These are phyloP conservation scores for Halenospora varia DNA, from an alignment of 495 filamentous ascomycete genomes.

Conservation along the genomic window DNA sequence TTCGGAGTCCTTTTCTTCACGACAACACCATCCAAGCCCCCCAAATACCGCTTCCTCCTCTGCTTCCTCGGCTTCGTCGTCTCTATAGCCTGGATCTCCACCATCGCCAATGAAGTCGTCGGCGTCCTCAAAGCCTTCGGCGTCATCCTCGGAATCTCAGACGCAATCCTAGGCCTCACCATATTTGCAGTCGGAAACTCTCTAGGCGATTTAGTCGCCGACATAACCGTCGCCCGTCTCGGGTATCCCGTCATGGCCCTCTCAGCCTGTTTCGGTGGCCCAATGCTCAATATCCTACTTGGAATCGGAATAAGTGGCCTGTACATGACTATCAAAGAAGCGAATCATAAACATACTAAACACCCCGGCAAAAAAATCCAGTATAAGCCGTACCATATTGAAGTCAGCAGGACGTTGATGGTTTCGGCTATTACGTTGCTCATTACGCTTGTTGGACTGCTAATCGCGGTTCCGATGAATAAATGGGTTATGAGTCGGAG, in stretches of 20 bases:
- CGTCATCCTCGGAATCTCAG: conserved; percentile 87
- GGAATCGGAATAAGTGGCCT: conserved; percentile 86
- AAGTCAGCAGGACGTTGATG: conserved; percentile 77
- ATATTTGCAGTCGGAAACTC: conserved; percentile 97
- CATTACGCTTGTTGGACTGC: conserved; percentile 69
- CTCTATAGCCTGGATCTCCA: conserved; percentile 91
- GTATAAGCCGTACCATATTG: conserved; percentile 69
- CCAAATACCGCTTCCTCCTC: conserved; percentile 65
- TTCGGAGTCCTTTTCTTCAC: conserved; percentile 59
- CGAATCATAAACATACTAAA: conserved; percentile 46
- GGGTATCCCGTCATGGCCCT: conserved; percentile 98
- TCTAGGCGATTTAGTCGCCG: conserved; percentile 88
- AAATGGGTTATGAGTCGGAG: conserved; percentile 83
- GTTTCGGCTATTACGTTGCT: conserved; percentile 79
- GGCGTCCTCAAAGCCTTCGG: conserved; percentile 92
- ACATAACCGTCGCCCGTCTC: conserved; percentile 87
- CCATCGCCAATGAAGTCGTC: conserved; percentile 94
- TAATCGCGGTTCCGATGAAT: conserved; percentile 81
- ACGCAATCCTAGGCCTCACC: conserved; percentile 93
- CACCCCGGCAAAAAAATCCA: conserved; percentile 50
- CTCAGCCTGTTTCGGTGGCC: conserved; percentile 92
- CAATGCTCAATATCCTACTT: conserved; percentile 95
- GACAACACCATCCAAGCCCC: conserved; percentile 55
- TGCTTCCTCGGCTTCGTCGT: conserved; percentile 92
- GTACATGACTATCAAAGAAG: conserved; percentile 70